phyloP scores from a whole-genome alignment of 2,329 filamentous ascomycete species.

The Fusarium floridanum region DNA sequence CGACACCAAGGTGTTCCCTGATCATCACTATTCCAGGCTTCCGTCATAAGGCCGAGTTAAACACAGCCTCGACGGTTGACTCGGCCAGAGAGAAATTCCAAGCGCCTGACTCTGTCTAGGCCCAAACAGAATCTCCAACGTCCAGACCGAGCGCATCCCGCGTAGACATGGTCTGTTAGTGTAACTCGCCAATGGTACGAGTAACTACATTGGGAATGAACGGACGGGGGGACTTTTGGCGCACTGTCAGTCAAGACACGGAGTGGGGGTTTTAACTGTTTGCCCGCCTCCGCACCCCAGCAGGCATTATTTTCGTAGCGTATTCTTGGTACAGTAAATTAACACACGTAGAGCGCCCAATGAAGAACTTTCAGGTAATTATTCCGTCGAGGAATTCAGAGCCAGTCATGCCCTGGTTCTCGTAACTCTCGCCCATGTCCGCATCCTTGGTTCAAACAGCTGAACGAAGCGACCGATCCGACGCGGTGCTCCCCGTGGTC shows the following conservation, averaged over 20 bases:
- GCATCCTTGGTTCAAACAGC: background rate
- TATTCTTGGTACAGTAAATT: background rate
- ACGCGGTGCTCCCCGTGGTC: background rate
- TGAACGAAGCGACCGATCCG: background rate
- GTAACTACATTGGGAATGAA: background rate
- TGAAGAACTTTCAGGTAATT: background rate
- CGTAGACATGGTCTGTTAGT: background rate
- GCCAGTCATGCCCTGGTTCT: background rate
- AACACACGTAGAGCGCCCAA: background rate
- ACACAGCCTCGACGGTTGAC: background rate
- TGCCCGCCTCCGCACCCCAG: constrained; percentile 1
- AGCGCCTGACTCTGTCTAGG: background rate
- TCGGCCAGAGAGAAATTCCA: background rate
- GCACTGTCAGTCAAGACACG: background rate
- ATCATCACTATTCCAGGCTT: background rate
- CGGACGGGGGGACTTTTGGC: background rate
- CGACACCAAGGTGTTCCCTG: background rate
- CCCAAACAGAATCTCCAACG: background rate
- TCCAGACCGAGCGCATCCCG: background rate
- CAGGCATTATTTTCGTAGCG: background rate
- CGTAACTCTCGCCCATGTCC: background rate
- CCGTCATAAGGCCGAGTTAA: background rate
- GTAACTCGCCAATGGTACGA: background rate
- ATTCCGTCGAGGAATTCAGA: background rate
- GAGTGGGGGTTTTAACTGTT: background rate